A percentile compares a stretch with the other conserved stretches of the same genome.
Evolutionary conservation across 768 basidiomycete genomes (phyloP).

Genomic region (Naganishia vaughanmartiniae): DNA sequence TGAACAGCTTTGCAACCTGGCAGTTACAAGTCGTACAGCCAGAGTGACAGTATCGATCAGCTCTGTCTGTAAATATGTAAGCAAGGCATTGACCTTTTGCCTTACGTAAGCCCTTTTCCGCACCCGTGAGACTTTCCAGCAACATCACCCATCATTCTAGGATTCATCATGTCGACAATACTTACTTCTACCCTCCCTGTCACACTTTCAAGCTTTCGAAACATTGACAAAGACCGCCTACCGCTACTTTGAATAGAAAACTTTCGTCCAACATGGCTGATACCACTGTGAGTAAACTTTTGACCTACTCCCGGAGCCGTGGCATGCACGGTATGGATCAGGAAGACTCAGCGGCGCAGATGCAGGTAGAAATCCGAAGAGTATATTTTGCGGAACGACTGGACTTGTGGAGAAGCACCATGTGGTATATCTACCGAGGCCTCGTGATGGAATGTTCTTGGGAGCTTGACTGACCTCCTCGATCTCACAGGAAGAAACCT

Average conservation of each 20-base stretch:
- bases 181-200: neutral
- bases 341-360: neutral
- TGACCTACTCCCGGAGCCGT: neutral
- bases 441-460: neutral
- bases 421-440: neutral
- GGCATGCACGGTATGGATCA: neutral
- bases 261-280: slow-evolving; percentile 1
- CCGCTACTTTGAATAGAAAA: neutral
- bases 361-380: neutral
- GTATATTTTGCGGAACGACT: too few relatives aligned
- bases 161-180: slow-evolving; percentile 4
- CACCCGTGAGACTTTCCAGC: slow-evolving; percentile 15
- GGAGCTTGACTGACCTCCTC: neutral
- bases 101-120: too few relatives aligned
- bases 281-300: neutral
- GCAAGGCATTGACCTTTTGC: too few relatives aligned
- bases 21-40: too few relatives aligned
- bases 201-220: neutral
- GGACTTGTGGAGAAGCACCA: too few relatives aligned
- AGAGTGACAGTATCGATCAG: too few relatives aligned
- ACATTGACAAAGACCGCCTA: neutral
- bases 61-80: too few relatives aligned
- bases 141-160: neutral
- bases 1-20: too few relatives aligned
- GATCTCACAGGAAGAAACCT: slow-evolving; percentile 62